A percentile compares a stretch with the other conserved stretches of the same genome.
Evolutionary conservation across 2,329 filamentous ascomycete genomes (phyloP).

Genomic region (Hypoxylon sp.): DNA sequence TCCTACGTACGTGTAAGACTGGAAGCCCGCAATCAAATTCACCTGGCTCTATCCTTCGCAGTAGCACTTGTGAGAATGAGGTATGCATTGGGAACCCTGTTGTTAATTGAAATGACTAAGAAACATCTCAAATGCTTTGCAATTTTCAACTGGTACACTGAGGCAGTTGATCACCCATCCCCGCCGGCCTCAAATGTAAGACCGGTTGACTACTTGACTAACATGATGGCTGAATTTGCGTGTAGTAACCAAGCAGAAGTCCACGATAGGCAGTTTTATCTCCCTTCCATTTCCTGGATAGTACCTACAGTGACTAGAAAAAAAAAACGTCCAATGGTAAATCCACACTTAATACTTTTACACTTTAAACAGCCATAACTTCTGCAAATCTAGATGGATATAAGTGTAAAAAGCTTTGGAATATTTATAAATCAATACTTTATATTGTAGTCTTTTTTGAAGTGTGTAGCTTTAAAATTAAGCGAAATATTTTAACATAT

Average conservation of each 20-base stretch:
- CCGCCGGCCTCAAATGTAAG: neutral
- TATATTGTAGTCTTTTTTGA: too few relatives aligned
- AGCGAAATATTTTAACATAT: too few relatives aligned
- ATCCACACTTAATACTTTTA: too few relatives aligned
- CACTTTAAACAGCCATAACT: too few relatives aligned
- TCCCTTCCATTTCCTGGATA: slow-evolving; percentile 1
- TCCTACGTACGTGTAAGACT: neutral
- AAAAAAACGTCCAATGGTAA: too few relatives aligned
- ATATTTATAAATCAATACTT: too few relatives aligned
- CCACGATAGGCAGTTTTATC: neutral
- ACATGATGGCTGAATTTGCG: neutral
- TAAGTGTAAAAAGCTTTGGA: too few relatives aligned
- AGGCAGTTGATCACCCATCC: neutral
- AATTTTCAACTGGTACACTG: neutral
- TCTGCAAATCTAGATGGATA: too few relatives aligned
- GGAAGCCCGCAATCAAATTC: neutral
- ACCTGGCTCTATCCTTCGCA: neutral
- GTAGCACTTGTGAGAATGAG: neutral
- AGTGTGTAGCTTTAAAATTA: too few relatives aligned
- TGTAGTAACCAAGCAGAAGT: neutral
- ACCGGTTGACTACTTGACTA: neutral
- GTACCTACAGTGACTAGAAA: too few relatives aligned
- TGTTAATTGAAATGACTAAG: neutral
- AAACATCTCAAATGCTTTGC: neutral
- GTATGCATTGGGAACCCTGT: neutral